These are phyloP conservation scores for Saccharomycopsis malanga DNA, from an alignment of 805 yeast genomes.

Conservation along the genomic window DNA sequence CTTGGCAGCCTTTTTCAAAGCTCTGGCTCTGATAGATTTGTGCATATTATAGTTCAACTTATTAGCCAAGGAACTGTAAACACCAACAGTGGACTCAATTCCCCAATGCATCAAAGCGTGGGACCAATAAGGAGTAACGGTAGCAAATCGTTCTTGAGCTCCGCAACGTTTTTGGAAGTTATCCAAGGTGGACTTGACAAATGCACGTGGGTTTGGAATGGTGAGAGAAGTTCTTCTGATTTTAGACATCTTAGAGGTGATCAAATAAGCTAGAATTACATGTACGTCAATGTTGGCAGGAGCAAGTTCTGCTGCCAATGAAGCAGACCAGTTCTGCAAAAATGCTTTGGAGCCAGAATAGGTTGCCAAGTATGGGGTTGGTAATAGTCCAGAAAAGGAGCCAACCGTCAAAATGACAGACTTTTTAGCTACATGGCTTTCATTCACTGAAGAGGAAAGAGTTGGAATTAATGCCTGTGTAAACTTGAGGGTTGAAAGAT, in stretches of 20 bases:
- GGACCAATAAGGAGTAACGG: constrained; percentile 86
- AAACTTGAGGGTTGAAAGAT: constrained; percentile 72
- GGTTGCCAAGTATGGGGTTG: constrained; percentile 86
- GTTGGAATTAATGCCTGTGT: constrained; percentile 74
- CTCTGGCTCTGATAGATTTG: constrained; percentile 69
- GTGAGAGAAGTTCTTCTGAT: constrained; percentile 64
- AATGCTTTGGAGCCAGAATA: constrained; percentile 96
- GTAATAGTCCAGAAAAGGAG: constrained; percentile 90
- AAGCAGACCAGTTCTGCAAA: constrained; percentile 86
- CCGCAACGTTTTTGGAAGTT: constrained; percentile 81
- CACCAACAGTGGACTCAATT: constrained; percentile 75
- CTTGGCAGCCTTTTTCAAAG: constrained; percentile 62
- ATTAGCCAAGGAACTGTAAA: constrained; percentile 65
- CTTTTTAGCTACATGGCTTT: constrained; percentile 33
- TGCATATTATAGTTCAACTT: constrained; percentile 69
- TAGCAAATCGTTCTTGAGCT: constrained; percentile 83
- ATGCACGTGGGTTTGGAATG: constrained; percentile 76
- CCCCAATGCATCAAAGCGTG: constrained; percentile 89
- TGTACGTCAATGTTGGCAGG: constrained; percentile 75
- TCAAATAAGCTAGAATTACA: constrained; percentile 77
- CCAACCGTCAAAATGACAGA: constrained; percentile 93
- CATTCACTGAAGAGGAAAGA: constrained; percentile 48
- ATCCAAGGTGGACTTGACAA: constrained; percentile 66
- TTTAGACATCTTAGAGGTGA: constrained; percentile 94
- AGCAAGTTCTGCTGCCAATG: constrained; percentile 79